Evolutionary conservation across 768 basidiomycete genomes (phyloP), one percentile per base, ranked within the genome.

Genomic region (Galerina marginata): DNA sequence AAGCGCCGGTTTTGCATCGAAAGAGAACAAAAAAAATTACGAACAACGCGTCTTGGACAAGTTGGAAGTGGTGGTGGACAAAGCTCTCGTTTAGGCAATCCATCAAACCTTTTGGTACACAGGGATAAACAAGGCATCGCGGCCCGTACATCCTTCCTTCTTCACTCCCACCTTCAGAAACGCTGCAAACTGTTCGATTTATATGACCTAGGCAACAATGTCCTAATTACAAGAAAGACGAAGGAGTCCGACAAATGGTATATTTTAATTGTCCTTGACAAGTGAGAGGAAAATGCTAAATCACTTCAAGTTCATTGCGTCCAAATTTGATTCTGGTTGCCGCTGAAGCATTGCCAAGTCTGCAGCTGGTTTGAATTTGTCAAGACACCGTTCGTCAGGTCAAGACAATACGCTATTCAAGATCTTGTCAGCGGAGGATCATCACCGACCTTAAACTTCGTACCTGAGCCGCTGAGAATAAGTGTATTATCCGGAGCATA

Each of bases 241-340:
- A 33, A 33, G 29, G 20, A 20, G 20, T 20, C 20, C 20, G 20
- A 20, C 1, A 2, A 20, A 20, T 20, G 20, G 20, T 20, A 20
- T 20, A 20, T 20, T 20, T 20, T 20, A 26, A 23, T 23, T n/a
- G 39, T 53, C 39, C 38, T 15, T 26, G 29, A 33, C 29, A 33
- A 33, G 7, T 33, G 29, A 33, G 7, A 15, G 26, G 23, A 23
- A 26, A 23, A 20, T 26, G 51, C 20, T 3, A 11, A 36, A 33
- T n/a, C 37, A 37, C 29, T 50, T 60, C 46, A 66, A 37, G 20
- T 50, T 60, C 46, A 66, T 29, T 62, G 33, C 16, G 59, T 70
- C 72, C 71, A 74, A 23, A 72, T 54, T 33, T 74, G 72, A 49
- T 74, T 74, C 16, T 12, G 56, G 48, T 72, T 69, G 6, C 63